phyloP scores from a whole-genome alignment of 768 basidiomycete species.

The Hysterangium stoloniferum region DNA sequence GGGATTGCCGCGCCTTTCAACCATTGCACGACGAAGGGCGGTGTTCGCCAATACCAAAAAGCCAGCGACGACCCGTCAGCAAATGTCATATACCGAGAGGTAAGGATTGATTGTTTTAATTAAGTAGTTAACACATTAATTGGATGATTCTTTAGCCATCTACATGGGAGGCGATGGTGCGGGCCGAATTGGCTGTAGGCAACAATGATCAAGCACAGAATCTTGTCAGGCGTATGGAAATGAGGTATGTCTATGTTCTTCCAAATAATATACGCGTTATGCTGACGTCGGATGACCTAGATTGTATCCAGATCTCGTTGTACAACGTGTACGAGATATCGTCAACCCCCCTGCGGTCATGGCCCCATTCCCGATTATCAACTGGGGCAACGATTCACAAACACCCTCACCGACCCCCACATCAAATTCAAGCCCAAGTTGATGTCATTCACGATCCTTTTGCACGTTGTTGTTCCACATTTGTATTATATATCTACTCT shows the following conservation, averaged over 20 bases:
- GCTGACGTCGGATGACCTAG: not conserved
- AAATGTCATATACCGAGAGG: conserved; percentile 76
- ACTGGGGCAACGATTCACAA: no score
- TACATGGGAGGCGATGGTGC: conserved; percentile 94
- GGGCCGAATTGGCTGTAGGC: conserved; percentile 77
- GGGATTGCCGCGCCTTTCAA: conserved; percentile 88
- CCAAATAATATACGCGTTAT: not conserved
- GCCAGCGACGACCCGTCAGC: conserved; percentile 26
- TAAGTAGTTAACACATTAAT: not conserved
- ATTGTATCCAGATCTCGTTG: conserved; percentile 1
- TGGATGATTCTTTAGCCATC: conserved; percentile 49
- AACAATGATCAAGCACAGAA: conserved; percentile 61
- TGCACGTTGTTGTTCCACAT: no score
- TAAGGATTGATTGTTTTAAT: conserved; percentile 27
- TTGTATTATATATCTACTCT: no score
- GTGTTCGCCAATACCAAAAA: conserved; percentile 40
- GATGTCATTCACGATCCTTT: not conserved
- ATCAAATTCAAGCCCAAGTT: not conserved
- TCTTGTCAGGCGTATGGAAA: conserved; percentile 63
- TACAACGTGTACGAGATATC: conserved; percentile 7
- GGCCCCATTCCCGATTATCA: no score
- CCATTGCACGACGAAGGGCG: conserved; percentile 70
- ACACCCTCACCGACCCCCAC: not conserved
- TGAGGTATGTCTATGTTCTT: conserved; percentile 40
- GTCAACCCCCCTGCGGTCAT: not conserved